A percentile compares a stretch with the other conserved stretches of the same genome.
These are phyloP conservation scores for Rugonectria rugulosa DNA, from an alignment of 2,329 filamentous ascomycete genomes.

Conservation along the genomic window DNA sequence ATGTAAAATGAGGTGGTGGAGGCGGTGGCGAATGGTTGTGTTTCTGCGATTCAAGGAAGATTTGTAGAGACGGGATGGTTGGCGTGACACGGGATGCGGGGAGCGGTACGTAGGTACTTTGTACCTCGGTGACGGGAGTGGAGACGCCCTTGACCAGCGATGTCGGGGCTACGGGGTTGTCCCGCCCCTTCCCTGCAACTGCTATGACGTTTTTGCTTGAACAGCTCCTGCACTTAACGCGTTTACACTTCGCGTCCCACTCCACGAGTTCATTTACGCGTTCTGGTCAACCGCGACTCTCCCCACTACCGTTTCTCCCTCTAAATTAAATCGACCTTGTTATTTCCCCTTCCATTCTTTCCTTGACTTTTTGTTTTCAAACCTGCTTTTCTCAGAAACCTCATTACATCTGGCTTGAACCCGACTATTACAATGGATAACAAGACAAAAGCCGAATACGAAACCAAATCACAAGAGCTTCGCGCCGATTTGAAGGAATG, in stretches of 20 bases:
- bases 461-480: slow-evolving; percentile 61
- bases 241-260: slow-evolving; percentile 35
- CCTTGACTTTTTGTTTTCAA: neutral
- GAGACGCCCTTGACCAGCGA: too few relatives aligned
- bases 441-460: slow-evolving; percentile 52
- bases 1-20: too few relatives aligned
- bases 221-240: slow-evolving; percentile 25
- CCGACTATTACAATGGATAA: slow-evolving; percentile 54
- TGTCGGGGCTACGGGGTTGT: too few relatives aligned
- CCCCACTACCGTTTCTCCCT: slow-evolving; percentile 5
- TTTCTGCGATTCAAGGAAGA: too few relatives aligned
- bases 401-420: slow-evolving; percentile 6
- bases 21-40: too few relatives aligned
- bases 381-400: slow-evolving; percentile 1
- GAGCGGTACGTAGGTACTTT: too few relatives aligned
- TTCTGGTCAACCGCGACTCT: slow-evolving; percentile 31
- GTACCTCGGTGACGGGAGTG: neutral
- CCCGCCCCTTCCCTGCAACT: slow-evolving; percentile 19
- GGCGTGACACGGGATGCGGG: too few relatives aligned
- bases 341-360: neutral
- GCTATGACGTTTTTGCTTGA: slow-evolving; percentile 26
- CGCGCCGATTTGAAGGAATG: slow-evolving; percentile 76
- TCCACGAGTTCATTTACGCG: slow-evolving; percentile 21
- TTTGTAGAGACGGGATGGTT: too few relatives aligned
- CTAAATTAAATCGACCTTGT: neutral